A percentile compares a stretch with the other conserved stretches of the same genome.
Evolutionary conservation across 257 asterid genomes (phyloP).

Genomic region (Jacaranda mimosifolia): DNA sequence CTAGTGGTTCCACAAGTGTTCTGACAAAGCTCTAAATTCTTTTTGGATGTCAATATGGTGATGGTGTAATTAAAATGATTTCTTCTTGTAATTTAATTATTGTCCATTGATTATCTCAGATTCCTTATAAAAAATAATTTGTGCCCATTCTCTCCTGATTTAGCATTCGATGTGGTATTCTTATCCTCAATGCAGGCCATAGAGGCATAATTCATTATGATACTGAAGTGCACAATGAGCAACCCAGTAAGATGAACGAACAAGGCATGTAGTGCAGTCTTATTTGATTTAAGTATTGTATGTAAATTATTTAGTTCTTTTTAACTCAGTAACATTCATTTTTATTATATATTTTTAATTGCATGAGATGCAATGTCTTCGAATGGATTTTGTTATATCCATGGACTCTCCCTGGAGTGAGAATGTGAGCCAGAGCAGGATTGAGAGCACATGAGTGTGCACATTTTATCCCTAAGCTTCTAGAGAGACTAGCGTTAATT

Average conservation of each 20-base stretch:
- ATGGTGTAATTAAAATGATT: neutral
- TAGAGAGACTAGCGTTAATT: neutral
- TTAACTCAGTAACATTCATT: neutral
- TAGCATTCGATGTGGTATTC: conserved; percentile 24
- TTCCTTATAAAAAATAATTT: neutral
- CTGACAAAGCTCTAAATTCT: conserved; percentile 6
- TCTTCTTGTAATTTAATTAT: neutral
- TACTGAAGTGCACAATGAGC: conserved; percentile 40
- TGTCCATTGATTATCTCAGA: neutral
- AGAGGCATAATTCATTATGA: conserved; percentile 47
- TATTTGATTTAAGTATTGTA: conserved; percentile 4
- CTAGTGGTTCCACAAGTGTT: neutral
- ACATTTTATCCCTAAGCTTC: neutral
- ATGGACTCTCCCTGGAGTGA: conserved; percentile 7
- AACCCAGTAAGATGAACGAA: conserved; percentile 32
- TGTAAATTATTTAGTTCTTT: neutral
- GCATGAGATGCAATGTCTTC: conserved; percentile 18
- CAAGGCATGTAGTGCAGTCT: conserved; percentile 31
- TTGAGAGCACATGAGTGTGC: neutral
- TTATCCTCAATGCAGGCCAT: conserved; percentile 59
- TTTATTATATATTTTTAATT: conserved; percentile 3
- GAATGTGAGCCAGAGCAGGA: conserved; percentile 6
- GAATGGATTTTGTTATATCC: conserved; percentile 12
- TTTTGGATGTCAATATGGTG: conserved; percentile 17
- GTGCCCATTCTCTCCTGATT: conserved; percentile 2